phyloP scores from a whole-genome alignment of 768 basidiomycete species.

The Kwoniella sp. region DNA sequence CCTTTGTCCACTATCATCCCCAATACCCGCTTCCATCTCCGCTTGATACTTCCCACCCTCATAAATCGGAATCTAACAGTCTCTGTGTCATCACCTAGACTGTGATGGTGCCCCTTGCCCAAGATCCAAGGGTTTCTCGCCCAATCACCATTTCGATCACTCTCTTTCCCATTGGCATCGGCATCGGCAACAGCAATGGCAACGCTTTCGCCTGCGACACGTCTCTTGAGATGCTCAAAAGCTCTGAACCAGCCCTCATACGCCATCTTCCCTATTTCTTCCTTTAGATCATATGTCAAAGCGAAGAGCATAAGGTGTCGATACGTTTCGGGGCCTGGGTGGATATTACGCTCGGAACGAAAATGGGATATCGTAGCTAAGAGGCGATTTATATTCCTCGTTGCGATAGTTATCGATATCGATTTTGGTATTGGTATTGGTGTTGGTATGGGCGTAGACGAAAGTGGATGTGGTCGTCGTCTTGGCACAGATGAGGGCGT shows the following conservation, averaged over 20 bases:
- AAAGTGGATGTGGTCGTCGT: too few relatives aligned
- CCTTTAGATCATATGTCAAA: background rate
- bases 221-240: background rate
- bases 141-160: too few relatives aligned
- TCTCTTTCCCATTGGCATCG: too few relatives aligned
- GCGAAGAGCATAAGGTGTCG: background rate
- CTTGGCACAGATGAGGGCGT: too few relatives aligned
- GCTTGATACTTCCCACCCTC: slow-evolving; percentile 14
- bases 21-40: slow-evolving; percentile 62
- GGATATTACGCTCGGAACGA: background rate
- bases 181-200: too few relatives aligned
- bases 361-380: slow-evolving; percentile 20
- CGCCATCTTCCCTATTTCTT: background rate
- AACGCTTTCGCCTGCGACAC: too few relatives aligned
- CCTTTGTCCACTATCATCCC: slow-evolving; percentile 76
- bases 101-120: too few relatives aligned
- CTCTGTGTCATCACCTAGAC: too few relatives aligned
- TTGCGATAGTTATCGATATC: background rate
- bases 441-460: too few relatives aligned
- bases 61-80: slow-evolving; percentile 3
- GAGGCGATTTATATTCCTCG: background rate
- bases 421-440: too few relatives aligned
- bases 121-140: too few relatives aligned
- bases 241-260: slow-evolving; percentile 20
- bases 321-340: slow-evolving; percentile 19